Percentiles rank a stretch among this genome's conserved stretches.
Evolutionary conservation across 2,329 filamentous ascomycete genomes (phyloP).

Genomic region (Diaporthe velutina): DNA sequence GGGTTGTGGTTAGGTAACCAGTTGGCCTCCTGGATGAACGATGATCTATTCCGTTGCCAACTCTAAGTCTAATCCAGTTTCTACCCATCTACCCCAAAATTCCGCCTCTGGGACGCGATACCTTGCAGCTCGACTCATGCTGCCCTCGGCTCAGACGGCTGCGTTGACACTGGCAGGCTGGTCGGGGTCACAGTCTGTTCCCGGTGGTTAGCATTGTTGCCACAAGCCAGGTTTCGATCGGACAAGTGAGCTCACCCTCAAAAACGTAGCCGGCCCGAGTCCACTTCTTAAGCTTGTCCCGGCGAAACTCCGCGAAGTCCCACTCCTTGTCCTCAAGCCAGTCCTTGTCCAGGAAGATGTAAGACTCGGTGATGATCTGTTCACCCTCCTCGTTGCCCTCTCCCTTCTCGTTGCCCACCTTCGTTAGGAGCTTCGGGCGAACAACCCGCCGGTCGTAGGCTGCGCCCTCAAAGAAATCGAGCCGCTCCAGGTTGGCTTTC

Average conservation of each 20-base stretch:
- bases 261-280: slow-evolving; percentile 63
- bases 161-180: slow-evolving; percentile 41
- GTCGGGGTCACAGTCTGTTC: slow-evolving; percentile 41
- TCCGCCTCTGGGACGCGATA: not conserved
- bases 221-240: not conserved
- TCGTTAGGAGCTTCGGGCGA: slow-evolving; percentile 63
- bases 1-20: not conserved
- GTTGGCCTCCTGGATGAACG: not conserved
- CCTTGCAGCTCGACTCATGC: not conserved
- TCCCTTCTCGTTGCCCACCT: slow-evolving; percentile 52
- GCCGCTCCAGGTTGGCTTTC: slow-evolving; percentile 77
- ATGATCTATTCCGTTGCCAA: slow-evolving; percentile 16
- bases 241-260: slow-evolving; percentile 50
- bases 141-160: slow-evolving; percentile 21
- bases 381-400: slow-evolving; percentile 58
- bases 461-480: slow-evolving; percentile 86
- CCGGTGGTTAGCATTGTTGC: slow-evolving; percentile 7
- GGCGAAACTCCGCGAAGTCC: slow-evolving; percentile 88
- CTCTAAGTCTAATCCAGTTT: not conserved
- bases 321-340: slow-evolving; percentile 81
- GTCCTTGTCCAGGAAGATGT: slow-evolving; percentile 69
- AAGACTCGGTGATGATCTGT: slow-evolving; percentile 69
- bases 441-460: slow-evolving; percentile 75
- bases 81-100: not conserved
- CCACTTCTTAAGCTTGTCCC: slow-evolving; percentile 75